phyloP scores from a whole-genome alignment of 345 rosid genomes.

The Hibiscus tridactylites region DNA sequence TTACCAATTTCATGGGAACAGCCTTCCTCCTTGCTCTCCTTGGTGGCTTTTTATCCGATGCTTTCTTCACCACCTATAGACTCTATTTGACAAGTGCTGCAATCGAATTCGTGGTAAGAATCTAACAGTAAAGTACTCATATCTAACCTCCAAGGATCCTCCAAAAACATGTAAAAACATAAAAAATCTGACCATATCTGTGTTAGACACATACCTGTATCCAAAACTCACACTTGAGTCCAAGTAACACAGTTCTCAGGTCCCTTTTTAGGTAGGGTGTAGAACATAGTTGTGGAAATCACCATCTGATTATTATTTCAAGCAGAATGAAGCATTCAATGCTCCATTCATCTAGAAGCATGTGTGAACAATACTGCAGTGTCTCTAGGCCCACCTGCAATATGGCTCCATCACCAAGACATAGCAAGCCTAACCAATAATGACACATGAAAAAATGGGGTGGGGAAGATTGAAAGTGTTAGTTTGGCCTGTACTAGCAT shows the following conservation, averaged over 20 bases:
- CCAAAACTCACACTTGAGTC: background rate
- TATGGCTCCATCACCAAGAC: conserved; percentile 11
- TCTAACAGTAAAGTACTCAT: background rate
- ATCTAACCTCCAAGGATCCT: background rate
- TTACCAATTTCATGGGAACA: conserved; percentile 85
- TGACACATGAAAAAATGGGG: background rate
- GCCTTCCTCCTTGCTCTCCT: conserved; percentile 77
- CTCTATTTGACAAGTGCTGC: conserved; percentile 61
- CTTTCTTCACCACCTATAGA: conserved; percentile 51
- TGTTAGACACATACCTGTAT: background rate
- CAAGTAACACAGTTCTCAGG: background rate
- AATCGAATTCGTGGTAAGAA: conserved; percentile 59
- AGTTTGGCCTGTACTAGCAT: conserved; percentile 4
- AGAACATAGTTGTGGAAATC: background rate
- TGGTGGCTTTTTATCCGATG: conserved; percentile 76
- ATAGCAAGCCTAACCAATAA: conserved; percentile 9
- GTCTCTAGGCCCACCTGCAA: background rate
- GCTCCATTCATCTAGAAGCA: background rate
- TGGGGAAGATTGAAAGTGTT: conserved; percentile 3
- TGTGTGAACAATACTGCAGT: background rate
- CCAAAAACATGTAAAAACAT: background rate
- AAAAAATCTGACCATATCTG: background rate
- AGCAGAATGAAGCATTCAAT: background rate
- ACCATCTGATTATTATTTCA: background rate
- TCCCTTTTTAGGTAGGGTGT: background rate